Evolutionary conservation across 2,329 filamentous ascomycete species (phyloP).

Genomic region (Neonectria punicea): DNA sequence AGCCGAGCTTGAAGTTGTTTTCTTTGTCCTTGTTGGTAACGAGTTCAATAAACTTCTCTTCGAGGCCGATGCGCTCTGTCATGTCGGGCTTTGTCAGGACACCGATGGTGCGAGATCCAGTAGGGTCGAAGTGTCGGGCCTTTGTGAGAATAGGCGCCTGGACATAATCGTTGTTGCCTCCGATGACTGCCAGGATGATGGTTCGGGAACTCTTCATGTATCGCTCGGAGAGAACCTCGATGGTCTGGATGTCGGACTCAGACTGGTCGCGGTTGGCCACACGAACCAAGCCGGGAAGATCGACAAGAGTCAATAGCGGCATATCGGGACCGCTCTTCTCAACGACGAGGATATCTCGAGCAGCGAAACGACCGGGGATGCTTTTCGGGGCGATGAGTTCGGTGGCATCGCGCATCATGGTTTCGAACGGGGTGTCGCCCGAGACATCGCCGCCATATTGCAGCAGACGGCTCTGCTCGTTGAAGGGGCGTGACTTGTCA

Average conservation of each 20-base stretch:
- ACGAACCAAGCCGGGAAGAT: conserved; percentile 68
- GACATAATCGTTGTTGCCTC: conserved; percentile 65
- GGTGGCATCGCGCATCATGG: conserved; percentile 62
- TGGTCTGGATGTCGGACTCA: conserved; percentile 62
- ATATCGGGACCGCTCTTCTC: conserved; percentile 69
- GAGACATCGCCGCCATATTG: conserved; percentile 61
- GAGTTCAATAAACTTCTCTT: conserved; percentile 65
- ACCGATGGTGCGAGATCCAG: conserved; percentile 60
- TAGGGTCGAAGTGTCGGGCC: conserved; percentile 61
- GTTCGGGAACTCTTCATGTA: conserved; percentile 67
- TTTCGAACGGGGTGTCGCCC: conserved; percentile 58
- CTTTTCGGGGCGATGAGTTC: conserved; percentile 62
- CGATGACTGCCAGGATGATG: conserved; percentile 66
- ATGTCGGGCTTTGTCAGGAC: conserved; percentile 65
- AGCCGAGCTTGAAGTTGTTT: conserved; percentile 63
- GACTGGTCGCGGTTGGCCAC: conserved; percentile 65
- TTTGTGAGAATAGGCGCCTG: conserved; percentile 63
- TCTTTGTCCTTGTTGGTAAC: conserved; percentile 61
- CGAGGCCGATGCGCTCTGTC: conserved; percentile 62
- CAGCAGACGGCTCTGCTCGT: conserved; percentile 59
- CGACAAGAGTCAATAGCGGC: conserved; percentile 69
- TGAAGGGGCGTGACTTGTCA: conserved; percentile 57
- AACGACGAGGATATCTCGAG: conserved; percentile 65
- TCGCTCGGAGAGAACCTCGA: conserved; percentile 61
- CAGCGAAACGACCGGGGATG: conserved; percentile 61